Percentiles rank a stretch among this genome's conserved stretches.
Conservation (phyloP, 1,284 basidiomycete genomes). For the Austropuccinia psidii region DNA sequence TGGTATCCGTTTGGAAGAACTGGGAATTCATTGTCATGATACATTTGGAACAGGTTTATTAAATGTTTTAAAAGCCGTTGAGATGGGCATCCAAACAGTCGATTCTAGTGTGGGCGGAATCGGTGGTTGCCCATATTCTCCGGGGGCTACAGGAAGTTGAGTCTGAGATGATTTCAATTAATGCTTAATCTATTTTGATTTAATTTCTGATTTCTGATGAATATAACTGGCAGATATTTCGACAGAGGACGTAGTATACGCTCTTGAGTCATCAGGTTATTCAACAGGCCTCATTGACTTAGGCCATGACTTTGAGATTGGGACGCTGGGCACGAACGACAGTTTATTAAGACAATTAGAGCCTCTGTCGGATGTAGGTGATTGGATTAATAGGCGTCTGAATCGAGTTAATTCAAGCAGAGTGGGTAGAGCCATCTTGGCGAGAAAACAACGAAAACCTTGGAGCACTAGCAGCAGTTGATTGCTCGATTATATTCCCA, state of each 20-base stretch:
- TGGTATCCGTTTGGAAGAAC: constrained; percentile 56
- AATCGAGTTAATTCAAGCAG: constrained; percentile 65
- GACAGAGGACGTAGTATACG: constrained; percentile 67
- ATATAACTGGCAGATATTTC: constrained; percentile 47
- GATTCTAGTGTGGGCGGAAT: constrained; percentile 69
- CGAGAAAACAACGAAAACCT: constrained; percentile 49
- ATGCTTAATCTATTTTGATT: constrained; percentile 47
- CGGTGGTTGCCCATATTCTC: constrained; percentile 90
- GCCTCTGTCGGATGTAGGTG: constrained; percentile 63
- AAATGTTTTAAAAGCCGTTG: constrained; percentile 50
- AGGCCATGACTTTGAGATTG: constrained; percentile 37
- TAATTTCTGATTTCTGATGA: constrained; percentile 20
- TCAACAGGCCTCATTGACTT: constrained; percentile 57
- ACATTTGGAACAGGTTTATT: constrained; percentile 70
- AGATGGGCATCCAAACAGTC: constrained; percentile 52
- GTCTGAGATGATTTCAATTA: too few species aligned
- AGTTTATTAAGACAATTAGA: constrained; percentile 49
- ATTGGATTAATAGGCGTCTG: constrained; percentile 67
- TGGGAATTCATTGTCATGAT: constrained; percentile 82
- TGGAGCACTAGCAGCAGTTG: too few species aligned
- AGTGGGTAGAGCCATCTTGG: constrained; percentile 68
- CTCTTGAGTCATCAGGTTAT: constrained; percentile 64
- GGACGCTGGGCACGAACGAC: constrained; percentile 39
- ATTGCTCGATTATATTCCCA: too few species aligned
- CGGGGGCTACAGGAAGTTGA: constrained; percentile 88